A percentile compares a stretch with the other conserved stretches of the same genome.
Conservation (phyloP, 768 basidiomycete genomes). For the Phylloporus sp. region DNA sequence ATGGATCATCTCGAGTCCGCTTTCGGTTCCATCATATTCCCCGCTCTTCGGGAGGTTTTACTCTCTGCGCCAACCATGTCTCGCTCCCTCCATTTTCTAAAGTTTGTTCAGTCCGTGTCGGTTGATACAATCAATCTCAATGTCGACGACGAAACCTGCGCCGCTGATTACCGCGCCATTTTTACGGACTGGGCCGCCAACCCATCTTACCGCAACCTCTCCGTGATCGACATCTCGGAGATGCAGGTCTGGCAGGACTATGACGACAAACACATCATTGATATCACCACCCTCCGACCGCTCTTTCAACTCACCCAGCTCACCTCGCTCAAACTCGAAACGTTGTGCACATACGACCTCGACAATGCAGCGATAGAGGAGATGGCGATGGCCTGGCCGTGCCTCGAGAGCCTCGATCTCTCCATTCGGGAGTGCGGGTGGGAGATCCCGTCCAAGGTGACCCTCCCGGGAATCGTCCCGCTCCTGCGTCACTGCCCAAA, state of each 20-base stretch:
- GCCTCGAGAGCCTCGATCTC: constrained; percentile 26
- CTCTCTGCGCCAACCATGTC: constrained; percentile 24
- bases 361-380: constrained; percentile 24
- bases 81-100: constrained; percentile 20
- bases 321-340: constrained; percentile 24
- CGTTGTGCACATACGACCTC: constrained; percentile 24
- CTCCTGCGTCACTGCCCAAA: constrained; percentile 23
- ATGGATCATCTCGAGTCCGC: constrained; percentile 19
- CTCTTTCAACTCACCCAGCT: constrained; percentile 23
- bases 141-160: constrained; percentile 28
- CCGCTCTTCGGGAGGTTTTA: constrained; percentile 21
- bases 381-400: constrained; percentile 27
- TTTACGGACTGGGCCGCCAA: constrained; percentile 23
- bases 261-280: constrained; percentile 29
- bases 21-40: constrained; percentile 11
- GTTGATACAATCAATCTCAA: constrained; percentile 33
- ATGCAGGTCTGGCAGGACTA: constrained; percentile 30
- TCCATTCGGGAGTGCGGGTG: constrained; percentile 29
- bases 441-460: constrained; percentile 29
- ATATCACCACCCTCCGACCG: constrained; percentile 21
- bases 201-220: constrained; percentile 22
- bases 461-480: constrained; percentile 20
- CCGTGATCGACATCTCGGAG: constrained; percentile 27
- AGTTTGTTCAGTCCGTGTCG: constrained; percentile 25
- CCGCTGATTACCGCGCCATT: constrained; percentile 21